Evolutionary conservation across 2,329 filamentous ascomycete species (phyloP).

Genomic region (Monosporascus cannonballus): DNA sequence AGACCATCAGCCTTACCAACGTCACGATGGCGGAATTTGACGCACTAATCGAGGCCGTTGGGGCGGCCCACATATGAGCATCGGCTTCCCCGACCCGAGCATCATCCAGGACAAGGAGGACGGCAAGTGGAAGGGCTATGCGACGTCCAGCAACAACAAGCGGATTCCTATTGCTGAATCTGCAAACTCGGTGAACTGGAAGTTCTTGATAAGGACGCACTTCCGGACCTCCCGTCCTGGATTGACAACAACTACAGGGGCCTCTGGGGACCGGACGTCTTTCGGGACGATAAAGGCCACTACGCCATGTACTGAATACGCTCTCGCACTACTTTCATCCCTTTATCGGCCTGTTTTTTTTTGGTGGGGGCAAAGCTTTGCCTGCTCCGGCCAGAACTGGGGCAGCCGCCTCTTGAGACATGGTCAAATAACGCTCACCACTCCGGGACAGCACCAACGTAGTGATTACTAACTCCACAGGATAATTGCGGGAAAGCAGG

Average conservation of each 20-base stretch:
- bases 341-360: too few species aligned
- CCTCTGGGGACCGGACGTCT: slow-evolving; percentile 25
- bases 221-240: slow-evolving; percentile 22
- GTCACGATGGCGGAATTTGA: slow-evolving; percentile 16
- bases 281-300: slow-evolving; percentile 22
- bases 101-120: slow-evolving; percentile 18
- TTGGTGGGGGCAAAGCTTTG: too few species aligned
- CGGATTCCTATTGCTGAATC: slow-evolving; percentile 22
- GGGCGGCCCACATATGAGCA: slow-evolving; percentile 14
- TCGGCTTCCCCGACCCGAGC: slow-evolving; percentile 22
- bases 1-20: slow-evolving; percentile 18
- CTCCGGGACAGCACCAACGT: not conserved
- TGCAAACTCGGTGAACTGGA: slow-evolving; percentile 18
- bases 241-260: slow-evolving; percentile 15
- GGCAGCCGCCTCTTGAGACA: too few species aligned
- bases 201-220: slow-evolving; percentile 18
- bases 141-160: slow-evolving; percentile 22
- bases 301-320: slow-evolving; percentile 24
- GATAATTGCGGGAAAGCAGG: slow-evolving; percentile 14
- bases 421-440: too few species aligned
- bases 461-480: not conserved
- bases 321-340: not conserved
- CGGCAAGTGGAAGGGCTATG: slow-evolving; percentile 25
- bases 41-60: not conserved
- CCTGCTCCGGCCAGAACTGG: too few species aligned